Base-by-base conservation (phyloP, 495 filamentous ascomycete genomes). In the Lineolata rhizophorae region DNA sequence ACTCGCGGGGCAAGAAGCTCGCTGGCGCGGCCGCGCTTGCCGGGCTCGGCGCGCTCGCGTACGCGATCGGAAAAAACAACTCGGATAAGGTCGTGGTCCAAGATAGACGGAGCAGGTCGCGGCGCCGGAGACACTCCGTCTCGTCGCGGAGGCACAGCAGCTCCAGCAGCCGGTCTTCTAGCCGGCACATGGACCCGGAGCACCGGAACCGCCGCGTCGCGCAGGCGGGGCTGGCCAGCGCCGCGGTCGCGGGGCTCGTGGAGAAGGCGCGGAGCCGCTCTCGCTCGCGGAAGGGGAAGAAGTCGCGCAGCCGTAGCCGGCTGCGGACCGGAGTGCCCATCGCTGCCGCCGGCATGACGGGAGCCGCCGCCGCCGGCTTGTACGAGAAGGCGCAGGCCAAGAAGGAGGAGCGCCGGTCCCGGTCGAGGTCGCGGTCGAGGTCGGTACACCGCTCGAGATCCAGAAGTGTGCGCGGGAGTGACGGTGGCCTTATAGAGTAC, bases 11-110 rank as follows among this genome's bases (percentile, higher is more conserved):
- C 4, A 40, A 52, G 37, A 46, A 45, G 24, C 27, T 81, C 30
- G 80, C 79, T 17, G 80, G 78, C 12, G 73, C 82, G 25, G 64
- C 84, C 21, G 83, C 78, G 29, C 72, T 80, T 18, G 82, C 76
- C 17, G 71, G 76, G 17, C 31, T 47, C 29, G 46, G 46, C 20
- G 46, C 46, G 19, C 32, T 47, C 10, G 46, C 46, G 12, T 83
- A 82, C 38, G 71, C 79, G 32, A 71, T 72, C 38, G 62, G 40
- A 18, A 42, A 44, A 4, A 36, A 70, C 25, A 67, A 67, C 44
- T 72, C 72, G 34, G 69, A 70, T 42, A 60, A 65, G 5, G 61
- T 72, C n/a, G 65, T 31, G 1, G 32, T 51, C 26, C 35, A 48
- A 24, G 41, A 68, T 33, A 57, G 61, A 28, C 70, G 76, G 38